Conservation (phyloP, 108 stramenopile genomes). For the Stephanodiscus minutulus region DNA sequence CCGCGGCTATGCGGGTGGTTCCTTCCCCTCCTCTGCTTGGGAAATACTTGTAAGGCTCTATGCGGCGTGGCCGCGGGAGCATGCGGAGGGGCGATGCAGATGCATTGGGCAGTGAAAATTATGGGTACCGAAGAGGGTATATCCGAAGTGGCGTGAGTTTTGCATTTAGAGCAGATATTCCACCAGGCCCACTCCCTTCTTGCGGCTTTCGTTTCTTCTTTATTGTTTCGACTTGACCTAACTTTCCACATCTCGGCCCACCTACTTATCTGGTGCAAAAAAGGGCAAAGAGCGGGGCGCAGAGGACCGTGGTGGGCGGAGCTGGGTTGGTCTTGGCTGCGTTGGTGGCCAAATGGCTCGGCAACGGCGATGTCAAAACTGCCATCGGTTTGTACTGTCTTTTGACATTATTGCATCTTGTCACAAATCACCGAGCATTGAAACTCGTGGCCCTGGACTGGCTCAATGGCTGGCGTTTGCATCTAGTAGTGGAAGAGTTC, state of each 20-base stretch:
- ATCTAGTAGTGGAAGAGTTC: slow-evolving; percentile 56
- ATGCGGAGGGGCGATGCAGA: slow-evolving; percentile 72
- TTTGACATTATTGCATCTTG: slow-evolving; percentile 68
- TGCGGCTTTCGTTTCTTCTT: no score
- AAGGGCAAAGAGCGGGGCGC: slow-evolving; percentile 83
- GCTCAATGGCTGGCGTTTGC: slow-evolving; percentile 66
- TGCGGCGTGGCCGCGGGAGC: slow-evolving; percentile 89
- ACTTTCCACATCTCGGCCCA: no score
- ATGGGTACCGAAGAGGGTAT: slow-evolving; percentile 55
- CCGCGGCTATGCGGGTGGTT: slow-evolving; percentile 58
- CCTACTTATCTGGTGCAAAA: no score
- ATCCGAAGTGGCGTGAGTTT: slow-evolving; percentile 39
- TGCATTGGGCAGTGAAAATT: slow-evolving; percentile 73
- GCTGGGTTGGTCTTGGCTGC: slow-evolving; percentile 74
- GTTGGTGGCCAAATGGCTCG: slow-evolving; percentile 55
- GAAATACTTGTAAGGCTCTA: slow-evolving; percentile 81
- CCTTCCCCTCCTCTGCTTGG: slow-evolving; percentile 65
- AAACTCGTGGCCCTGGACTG: slow-evolving; percentile 74
- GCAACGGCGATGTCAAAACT: slow-evolving; percentile 38
- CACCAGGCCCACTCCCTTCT: background rate
- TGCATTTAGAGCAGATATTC: background rate
- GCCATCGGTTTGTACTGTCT: slow-evolving; percentile 54
- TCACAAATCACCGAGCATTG: slow-evolving; percentile 70
- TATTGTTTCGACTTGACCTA: no score
- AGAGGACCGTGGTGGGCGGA: slow-evolving; percentile 79